These are phyloP conservation scores for Rhizophora mangle DNA, from an alignment of 345 rosid genomes.

Conservation along the genomic window DNA sequence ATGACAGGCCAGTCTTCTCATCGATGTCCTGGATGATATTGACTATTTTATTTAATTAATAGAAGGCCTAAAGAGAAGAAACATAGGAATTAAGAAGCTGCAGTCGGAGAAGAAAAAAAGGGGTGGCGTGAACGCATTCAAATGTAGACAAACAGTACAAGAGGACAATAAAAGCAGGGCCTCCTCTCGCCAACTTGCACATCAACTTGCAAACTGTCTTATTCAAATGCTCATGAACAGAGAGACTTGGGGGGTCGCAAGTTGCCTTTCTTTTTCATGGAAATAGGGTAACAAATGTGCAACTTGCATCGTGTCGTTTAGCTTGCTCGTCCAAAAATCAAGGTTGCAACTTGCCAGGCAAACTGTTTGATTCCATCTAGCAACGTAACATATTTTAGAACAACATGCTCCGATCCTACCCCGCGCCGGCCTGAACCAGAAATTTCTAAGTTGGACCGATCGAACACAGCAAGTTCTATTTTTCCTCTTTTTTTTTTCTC, in stretches of 20 bases:
- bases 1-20: no score
- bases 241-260: conserved; percentile 24
- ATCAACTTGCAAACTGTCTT: conserved; percentile 45
- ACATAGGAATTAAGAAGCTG: not conserved
- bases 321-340: conserved; percentile 6
- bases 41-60: no score
- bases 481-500: no score
- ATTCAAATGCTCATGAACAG: conserved; percentile 3
- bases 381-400: conserved; percentile 9
- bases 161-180: conserved; percentile 27
- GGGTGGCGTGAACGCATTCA: conserved; percentile 39
- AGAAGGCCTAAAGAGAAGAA: no score
- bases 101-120: not conserved
- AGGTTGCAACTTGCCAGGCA: conserved; percentile 6
- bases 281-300: not conserved
- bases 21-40: no score
- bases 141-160: conserved; percentile 24
- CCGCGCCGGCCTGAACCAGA: not conserved
- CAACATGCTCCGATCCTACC: conserved; percentile 5
- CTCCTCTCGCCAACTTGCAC: conserved; percentile 37
- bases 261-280: conserved; percentile 25
- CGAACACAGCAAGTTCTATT: not conserved
- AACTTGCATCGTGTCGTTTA: conserved; percentile 25
- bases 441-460: not conserved
- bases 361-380: conserved; percentile 24